Evolutionary conservation across 805 yeast species (phyloP).

Genomic region (Wickerhamomyces queroliae): DNA sequence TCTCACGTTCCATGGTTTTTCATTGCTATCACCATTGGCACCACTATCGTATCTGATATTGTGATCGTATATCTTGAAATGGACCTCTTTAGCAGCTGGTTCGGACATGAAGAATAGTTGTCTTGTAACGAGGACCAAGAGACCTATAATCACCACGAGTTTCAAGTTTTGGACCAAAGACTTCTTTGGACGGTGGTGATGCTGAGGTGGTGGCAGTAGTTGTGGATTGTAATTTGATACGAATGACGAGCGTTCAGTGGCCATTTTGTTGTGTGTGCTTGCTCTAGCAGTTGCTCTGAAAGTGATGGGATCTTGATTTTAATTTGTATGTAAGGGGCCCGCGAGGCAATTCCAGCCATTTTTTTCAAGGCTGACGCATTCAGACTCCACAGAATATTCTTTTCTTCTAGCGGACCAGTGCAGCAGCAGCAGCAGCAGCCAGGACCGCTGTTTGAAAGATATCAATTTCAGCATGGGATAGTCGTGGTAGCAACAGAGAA

Average conservation of each 20-base stretch:
- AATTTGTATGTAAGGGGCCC: too few species aligned
- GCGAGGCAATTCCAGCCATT: too few species aligned
- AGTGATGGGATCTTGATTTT: too few species aligned
- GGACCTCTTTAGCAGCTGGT: neutral
- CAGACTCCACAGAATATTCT: too few species aligned
- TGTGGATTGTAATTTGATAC: neutral
- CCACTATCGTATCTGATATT: conserved; percentile 40
- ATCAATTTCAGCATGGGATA: too few species aligned
- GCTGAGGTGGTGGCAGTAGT: too few species aligned
- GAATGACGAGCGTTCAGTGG: neutral
- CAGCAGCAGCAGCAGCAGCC: too few species aligned
- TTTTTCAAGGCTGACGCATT: too few species aligned
- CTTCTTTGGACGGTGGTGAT: neutral
- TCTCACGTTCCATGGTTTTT: conserved; percentile 40
- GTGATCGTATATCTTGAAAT: conserved; percentile 30
- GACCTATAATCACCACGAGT: neutral
- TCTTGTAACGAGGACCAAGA: neutral
- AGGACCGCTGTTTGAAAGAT: too few species aligned
- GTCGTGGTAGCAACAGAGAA: too few species aligned
- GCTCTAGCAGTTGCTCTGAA: too few species aligned
- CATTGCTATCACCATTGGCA: conserved; percentile 27
- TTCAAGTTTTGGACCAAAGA: neutral
- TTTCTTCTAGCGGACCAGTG: too few species aligned
- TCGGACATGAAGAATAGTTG: neutral
- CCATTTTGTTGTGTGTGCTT: neutral